A percentile compares a stretch with the other conserved stretches of the same genome.
phyloP scores from a whole-genome alignment of 2,329 filamentous ascomycete genomes.

The Didymella lethalis region DNA sequence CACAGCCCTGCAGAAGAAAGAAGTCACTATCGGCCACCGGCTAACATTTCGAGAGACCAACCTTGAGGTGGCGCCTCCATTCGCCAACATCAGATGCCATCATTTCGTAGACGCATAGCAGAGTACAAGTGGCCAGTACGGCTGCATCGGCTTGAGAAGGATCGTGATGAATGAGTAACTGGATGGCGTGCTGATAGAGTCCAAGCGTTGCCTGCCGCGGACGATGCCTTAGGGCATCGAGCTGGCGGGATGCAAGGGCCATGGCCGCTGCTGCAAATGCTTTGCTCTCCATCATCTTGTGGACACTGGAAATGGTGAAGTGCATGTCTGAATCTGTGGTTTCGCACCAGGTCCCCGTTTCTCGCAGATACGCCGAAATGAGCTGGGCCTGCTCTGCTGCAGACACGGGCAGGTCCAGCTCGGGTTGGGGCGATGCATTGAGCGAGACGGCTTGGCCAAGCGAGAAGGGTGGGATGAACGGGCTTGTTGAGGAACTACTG shows the following conservation, averaged over 20 bases:
- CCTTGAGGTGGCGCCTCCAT: constrained; percentile 11
- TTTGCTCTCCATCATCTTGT: constrained; percentile 8
- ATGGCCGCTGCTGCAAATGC: constrained; percentile 9
- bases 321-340: constrained; percentile 5
- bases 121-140: constrained; percentile 4
- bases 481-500: constrained; percentile 3
- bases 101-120: constrained; percentile 10
- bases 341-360: constrained; percentile 11
- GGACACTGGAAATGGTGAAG: constrained; percentile 4
- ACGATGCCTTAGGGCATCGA: neutral
- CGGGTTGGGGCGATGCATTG: neutral
- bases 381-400: constrained; percentile 1
- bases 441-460: constrained; percentile 1
- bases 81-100: constrained; percentile 7
- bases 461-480: constrained; percentile 4
- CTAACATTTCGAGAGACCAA: neutral
- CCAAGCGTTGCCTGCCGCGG: constrained; percentile 3
- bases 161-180: constrained; percentile 7
- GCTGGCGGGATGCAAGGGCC: constrained; percentile 9
- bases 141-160: constrained; percentile 4
- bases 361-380: constrained; percentile 2
- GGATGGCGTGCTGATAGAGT: constrained; percentile 9
- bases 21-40: neutral
- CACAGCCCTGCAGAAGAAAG: neutral
- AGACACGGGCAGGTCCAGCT: constrained; percentile 1